phyloP scores from a whole-genome alignment of 2,329 filamentous ascomycete species.

The Trichoderma atroviride region DNA sequence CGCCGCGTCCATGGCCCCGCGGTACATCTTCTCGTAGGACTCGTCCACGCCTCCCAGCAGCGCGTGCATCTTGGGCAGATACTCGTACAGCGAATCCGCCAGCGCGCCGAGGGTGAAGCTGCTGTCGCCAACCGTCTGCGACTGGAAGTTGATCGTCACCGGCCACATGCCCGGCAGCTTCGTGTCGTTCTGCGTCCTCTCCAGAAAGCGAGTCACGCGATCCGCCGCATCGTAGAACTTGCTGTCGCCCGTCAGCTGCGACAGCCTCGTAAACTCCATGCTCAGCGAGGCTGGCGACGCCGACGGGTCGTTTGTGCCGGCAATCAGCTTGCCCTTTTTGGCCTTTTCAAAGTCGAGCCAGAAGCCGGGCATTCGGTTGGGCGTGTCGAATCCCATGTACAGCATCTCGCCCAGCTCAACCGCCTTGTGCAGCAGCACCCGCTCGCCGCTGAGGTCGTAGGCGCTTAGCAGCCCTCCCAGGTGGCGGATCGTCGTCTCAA shows the following conservation, averaged over 20 bases:
- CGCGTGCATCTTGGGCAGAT: slow-evolving; percentile 64
- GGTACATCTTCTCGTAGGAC: slow-evolving; percentile 68
- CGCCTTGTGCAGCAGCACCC: slow-evolving; percentile 52
- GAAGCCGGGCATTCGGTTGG: slow-evolving; percentile 54
- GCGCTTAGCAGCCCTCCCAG: slow-evolving; percentile 55
- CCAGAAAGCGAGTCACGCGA: slow-evolving; percentile 71
- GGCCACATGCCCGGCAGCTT: slow-evolving; percentile 80
- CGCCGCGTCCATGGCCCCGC: slow-evolving; percentile 62
- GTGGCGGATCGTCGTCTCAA: slow-evolving; percentile 60
- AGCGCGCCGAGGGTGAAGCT: slow-evolving; percentile 57
- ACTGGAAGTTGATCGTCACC: slow-evolving; percentile 58
- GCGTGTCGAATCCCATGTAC: slow-evolving; percentile 57
- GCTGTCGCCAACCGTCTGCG: slow-evolving; percentile 55
- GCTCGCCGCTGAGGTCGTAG: slow-evolving; percentile 53
- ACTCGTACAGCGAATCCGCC: slow-evolving; percentile 63
- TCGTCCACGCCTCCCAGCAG: slow-evolving; percentile 65
- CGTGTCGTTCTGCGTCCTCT: slow-evolving; percentile 67
- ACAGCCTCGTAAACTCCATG: slow-evolving; percentile 74
- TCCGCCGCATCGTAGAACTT: slow-evolving; percentile 80
- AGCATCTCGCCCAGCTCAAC: slow-evolving; percentile 58
- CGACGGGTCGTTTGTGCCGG: slow-evolving; percentile 53
- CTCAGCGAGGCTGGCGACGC: slow-evolving; percentile 65
- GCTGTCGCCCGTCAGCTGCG: slow-evolving; percentile 69
- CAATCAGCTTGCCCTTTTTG: slow-evolving; percentile 49
- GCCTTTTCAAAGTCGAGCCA: slow-evolving; percentile 50